phyloP scores from a whole-genome alignment of 768 basidiomycete species.

The Lentinula aciculospora region DNA sequence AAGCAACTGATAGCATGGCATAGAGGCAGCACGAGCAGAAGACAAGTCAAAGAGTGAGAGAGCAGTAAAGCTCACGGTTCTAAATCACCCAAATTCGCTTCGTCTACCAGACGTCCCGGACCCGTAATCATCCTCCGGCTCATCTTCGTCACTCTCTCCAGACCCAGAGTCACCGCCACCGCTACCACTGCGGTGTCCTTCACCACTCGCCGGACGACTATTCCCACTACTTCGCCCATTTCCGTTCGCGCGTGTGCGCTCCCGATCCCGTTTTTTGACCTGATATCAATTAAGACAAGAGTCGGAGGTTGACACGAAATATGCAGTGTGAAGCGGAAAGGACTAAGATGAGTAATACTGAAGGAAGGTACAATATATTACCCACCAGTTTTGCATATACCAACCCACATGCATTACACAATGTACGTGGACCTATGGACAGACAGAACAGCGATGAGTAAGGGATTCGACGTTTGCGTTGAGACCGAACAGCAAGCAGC shows the following conservation, averaged over 20 bases:
- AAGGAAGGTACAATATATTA: constrained; percentile 13
- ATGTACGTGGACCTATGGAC: constrained; percentile 62
- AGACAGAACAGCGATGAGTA: background rate
- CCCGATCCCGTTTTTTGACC: constrained; percentile 30
- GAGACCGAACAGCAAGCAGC: background rate
- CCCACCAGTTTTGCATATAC: constrained; percentile 83
- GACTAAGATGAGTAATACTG: background rate
- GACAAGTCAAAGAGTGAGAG: background rate
- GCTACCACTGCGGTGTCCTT: background rate
- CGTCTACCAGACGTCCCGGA: background rate
- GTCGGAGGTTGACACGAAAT: constrained; percentile 6
- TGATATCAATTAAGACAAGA: constrained; percentile 10
- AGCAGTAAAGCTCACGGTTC: background rate
- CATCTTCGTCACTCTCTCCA: constrained; percentile 2
- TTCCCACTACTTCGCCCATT: background rate
- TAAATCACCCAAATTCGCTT: background rate
- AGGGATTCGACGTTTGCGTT: no score
- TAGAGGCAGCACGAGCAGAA: background rate
- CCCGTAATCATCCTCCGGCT: background rate
- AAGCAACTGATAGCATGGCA: background rate
- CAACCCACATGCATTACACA: constrained; percentile 83
- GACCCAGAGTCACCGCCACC: background rate
- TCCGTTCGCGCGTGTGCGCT: constrained; percentile 14
- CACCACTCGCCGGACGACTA: background rate
- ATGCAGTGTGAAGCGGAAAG: background rate